These are phyloP conservation scores for Collybiopsis confluens DNA, from an alignment of 768 basidiomycete genomes.

Conservation along the genomic window DNA sequence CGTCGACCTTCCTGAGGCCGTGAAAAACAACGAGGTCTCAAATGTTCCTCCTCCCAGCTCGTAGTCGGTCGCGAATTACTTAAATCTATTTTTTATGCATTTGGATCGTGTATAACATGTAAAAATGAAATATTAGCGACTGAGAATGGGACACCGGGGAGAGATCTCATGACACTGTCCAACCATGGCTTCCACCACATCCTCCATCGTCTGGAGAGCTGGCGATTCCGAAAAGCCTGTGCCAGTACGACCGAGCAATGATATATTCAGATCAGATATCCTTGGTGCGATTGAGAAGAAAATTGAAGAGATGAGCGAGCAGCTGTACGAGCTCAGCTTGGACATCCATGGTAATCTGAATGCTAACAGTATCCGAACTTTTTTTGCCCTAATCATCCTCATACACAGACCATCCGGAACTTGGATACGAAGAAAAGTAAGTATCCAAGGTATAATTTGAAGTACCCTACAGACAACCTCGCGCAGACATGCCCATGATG, in stretches of 20 bases:
- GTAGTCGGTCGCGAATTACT: too few relatives aligned
- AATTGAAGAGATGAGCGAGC: constrained; percentile 46
- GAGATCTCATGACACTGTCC: too few relatives aligned
- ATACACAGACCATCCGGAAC: constrained; percentile 64
- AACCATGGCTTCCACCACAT: too few relatives aligned
- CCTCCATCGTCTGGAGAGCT: too few relatives aligned
- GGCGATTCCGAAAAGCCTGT: too few relatives aligned
- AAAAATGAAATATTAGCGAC: too few relatives aligned
- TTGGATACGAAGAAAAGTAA: constrained; percentile 64
- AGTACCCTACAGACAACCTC: not conserved
- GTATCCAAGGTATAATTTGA: constrained; percentile 14
- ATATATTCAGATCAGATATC: constrained; percentile 53
- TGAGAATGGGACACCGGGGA: too few relatives aligned
- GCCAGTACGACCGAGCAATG: not conserved
- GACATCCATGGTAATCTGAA: constrained; percentile 81
- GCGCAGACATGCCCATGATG: constrained; percentile 65
- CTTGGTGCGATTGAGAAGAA: constrained; percentile 55
- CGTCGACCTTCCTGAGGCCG: constrained; percentile 38
- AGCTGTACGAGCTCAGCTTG: constrained; percentile 58
- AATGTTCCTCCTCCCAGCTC: too few relatives aligned
- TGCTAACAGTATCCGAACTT: too few relatives aligned
- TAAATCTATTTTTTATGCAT: too few relatives aligned
- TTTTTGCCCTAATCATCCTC: too few relatives aligned
- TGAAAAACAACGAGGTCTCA: not conserved
- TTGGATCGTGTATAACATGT: too few relatives aligned